Conservation (phyloP, 306 rosid genomes). For the Biancaea sappan region DNA sequence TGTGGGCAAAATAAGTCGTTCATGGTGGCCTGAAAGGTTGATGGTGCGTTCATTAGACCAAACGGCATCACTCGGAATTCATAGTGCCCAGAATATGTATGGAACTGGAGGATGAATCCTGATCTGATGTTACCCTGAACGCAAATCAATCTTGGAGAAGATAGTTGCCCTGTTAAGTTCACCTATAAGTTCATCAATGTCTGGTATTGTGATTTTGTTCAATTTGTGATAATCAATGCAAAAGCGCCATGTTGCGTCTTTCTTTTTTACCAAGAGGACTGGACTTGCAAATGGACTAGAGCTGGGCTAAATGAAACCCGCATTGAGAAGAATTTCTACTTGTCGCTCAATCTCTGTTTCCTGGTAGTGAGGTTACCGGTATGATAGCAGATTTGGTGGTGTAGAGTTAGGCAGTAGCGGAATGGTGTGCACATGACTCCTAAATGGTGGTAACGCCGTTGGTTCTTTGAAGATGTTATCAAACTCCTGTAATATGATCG, state of each 20-base stretch:
- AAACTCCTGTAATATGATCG: too few relatives aligned
- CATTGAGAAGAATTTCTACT: neutral
- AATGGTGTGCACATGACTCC: too few relatives aligned
- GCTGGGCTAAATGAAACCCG: neutral
- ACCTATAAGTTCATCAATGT: neutral
- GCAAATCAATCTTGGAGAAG: too few relatives aligned
- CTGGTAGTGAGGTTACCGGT: too few relatives aligned
- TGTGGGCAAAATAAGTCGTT: neutral
- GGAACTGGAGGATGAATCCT: neutral
- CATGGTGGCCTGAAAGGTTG: neutral
- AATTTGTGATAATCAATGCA: too few relatives aligned
- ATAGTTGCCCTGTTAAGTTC: too few relatives aligned
- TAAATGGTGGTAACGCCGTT: too few relatives aligned
- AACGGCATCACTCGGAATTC: neutral
- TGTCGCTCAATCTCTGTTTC: neutral
- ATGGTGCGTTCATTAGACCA: neutral
- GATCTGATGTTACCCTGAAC: too few relatives aligned
- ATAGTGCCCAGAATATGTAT: neutral
- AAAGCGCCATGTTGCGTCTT: neutral
- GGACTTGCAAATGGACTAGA: neutral
- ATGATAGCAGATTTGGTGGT: too few relatives aligned
- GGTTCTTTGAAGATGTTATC: too few relatives aligned
- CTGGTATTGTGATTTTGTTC: neutral
- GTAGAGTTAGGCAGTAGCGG: too few relatives aligned
- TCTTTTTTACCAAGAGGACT: neutral